These are phyloP conservation scores for Diaporthe longicolla DNA, from an alignment of 2,329 filamentous ascomycete genomes.

Conservation along the genomic window DNA sequence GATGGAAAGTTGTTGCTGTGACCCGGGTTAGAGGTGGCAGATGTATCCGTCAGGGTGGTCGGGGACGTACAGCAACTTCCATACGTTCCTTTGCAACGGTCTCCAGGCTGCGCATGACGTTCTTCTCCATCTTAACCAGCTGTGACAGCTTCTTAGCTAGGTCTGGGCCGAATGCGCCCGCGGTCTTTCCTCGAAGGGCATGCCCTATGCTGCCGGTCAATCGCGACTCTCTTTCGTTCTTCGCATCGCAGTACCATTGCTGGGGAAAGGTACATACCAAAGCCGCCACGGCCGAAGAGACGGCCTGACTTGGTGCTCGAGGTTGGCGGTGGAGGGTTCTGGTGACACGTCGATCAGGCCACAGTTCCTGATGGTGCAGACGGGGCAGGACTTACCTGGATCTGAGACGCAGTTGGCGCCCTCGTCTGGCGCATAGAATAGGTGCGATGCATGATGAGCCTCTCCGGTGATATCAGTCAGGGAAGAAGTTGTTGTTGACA, in stretches of 20 bases:
- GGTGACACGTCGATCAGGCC: constrained; percentile 45
- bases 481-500: constrained; percentile 14
- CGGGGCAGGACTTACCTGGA: constrained; percentile 63
- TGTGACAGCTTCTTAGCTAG: constrained; percentile 97
- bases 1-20: constrained; percentile 95
- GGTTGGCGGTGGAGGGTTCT: constrained; percentile 93
- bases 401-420: constrained; percentile 90
- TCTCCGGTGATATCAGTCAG: neutral
- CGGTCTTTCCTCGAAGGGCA: constrained; percentile 80
- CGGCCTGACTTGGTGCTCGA: constrained; percentile 93
- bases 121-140: constrained; percentile 99
- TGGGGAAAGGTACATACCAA: constrained; percentile 76
- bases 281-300: constrained; percentile 86
- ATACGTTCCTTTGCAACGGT: constrained; percentile 95
- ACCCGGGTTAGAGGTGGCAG: constrained; percentile 37
- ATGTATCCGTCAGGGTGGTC: too few relatives aligned
- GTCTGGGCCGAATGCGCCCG: constrained; percentile 85
- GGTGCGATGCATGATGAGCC: constrained; percentile 88
- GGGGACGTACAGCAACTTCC: constrained; percentile 88
- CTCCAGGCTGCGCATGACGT: constrained; percentile 99
- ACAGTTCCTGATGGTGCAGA: neutral
- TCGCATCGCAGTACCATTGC: neutral
- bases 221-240: neutral
- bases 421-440: constrained; percentile 99
- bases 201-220: constrained; percentile 62